phyloP scores from a whole-genome alignment of 1,284 basidiomycete genomes.

The Fistulinella staudtii region DNA sequence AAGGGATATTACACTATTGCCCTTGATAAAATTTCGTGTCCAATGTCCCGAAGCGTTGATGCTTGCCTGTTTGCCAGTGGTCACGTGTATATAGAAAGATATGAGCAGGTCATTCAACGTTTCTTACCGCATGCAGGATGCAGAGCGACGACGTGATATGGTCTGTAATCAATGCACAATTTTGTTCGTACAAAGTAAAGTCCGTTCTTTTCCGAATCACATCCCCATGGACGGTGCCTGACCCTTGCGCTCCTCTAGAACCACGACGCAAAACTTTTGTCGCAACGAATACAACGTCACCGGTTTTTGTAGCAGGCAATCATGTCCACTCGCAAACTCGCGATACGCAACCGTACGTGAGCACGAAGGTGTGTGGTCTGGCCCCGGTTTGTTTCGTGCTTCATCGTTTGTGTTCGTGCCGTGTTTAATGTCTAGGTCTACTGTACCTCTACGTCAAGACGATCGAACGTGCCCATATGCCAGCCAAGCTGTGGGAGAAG shows the following conservation, averaged over 20 bases:
- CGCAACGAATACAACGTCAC: constrained; percentile 98
- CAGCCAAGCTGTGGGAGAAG: constrained; percentile 96
- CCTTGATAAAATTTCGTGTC: no score
- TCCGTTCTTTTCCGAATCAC: no score
- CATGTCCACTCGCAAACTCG: constrained; percentile 96
- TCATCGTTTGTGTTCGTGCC: background rate
- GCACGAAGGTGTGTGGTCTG: constrained; percentile 70
- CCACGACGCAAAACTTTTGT: constrained; percentile 95
- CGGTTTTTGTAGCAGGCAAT: constrained; percentile 94
- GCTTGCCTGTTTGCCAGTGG: no score
- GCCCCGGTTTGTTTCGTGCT: background rate
- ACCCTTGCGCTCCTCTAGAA: constrained; percentile 65
- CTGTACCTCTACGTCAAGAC: constrained; percentile 99
- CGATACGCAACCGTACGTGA: constrained; percentile 97
- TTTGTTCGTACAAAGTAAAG: constrained; percentile 99
- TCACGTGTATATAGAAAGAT: no score
- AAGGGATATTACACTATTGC: no score
- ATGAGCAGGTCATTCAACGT: background rate
- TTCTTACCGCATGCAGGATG: constrained; percentile 47
- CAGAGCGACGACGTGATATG: constrained; percentile 96
- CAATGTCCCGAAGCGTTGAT: no score
- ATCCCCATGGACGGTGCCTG: no score
- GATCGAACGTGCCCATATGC: constrained; percentile 94
- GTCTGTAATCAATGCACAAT: constrained; percentile 90
- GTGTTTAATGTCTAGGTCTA: constrained; percentile 69